phyloP scores from a whole-genome alignment of 2,329 filamentous ascomycete species.

The Phyllosticta citriasiana region DNA sequence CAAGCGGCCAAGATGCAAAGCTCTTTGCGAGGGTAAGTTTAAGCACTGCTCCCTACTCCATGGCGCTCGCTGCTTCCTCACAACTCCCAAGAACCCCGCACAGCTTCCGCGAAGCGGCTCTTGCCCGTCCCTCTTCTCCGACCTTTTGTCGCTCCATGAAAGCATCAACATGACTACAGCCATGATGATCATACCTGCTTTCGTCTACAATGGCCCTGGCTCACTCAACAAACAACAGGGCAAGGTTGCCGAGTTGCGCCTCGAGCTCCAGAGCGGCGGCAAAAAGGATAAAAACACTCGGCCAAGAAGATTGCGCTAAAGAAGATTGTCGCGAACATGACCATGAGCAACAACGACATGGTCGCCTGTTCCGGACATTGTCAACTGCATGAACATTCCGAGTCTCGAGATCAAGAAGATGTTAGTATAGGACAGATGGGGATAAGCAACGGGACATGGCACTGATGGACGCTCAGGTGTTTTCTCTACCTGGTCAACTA shows the following conservation, averaged over 20 bases:
- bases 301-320: constrained; percentile 97
- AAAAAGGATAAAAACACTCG: constrained; percentile 97
- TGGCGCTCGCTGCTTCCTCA: constrained; percentile 15
- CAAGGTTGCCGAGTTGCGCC: constrained; percentile 94
- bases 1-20: constrained; percentile 88
- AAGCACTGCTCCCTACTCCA: neutral
- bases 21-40: constrained; percentile 88
- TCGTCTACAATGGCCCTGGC: constrained; percentile 32
- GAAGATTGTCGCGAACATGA: constrained; percentile 99
- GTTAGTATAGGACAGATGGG: constrained; percentile 41
- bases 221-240: constrained; percentile 61
- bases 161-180: constrained; percentile 1
- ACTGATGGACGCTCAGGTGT: constrained; percentile 55
- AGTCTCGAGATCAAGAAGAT: constrained; percentile 99
- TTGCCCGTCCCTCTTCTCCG: neutral
- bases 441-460: neutral
- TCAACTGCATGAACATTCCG: constrained; percentile 88
- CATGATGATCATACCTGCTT: constrained; percentile 29
- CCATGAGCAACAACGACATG: constrained; percentile 99
- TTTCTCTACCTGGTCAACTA: constrained; percentile 98
- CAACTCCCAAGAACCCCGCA: constrained; percentile 10
- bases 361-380: constrained; percentile 92
- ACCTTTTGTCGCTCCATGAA: neutral
- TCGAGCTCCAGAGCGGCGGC: constrained; percentile 83
- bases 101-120: constrained; percentile 1